These are phyloP conservation scores for Russula lepida DNA, from an alignment of 768 basidiomycete species.

Conservation along the genomic window DNA sequence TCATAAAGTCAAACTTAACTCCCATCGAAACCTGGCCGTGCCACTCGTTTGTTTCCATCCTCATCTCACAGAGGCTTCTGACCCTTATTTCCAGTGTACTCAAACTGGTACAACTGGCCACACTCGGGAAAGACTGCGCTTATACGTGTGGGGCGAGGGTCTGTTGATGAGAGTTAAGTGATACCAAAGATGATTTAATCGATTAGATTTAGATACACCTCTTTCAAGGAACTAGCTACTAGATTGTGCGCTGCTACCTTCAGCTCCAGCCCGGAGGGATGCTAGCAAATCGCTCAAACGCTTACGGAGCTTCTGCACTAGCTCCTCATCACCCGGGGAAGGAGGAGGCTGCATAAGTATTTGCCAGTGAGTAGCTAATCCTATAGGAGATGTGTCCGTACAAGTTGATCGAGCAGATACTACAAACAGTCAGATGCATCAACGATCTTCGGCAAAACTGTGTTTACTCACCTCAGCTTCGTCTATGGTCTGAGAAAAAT, in stretches of 20 bases:
- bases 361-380: background rate
- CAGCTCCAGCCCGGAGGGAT: conserved; percentile 20
- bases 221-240: background rate
- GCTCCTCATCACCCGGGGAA: conserved; percentile 20
- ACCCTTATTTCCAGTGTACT: too few relatives aligned
- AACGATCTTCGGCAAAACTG: background rate
- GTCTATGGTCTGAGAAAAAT: conserved; percentile 21
- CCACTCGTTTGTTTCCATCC: too few relatives aligned
- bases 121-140: too few relatives aligned
- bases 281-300: conserved; percentile 21
- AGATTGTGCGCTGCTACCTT: conserved; percentile 11
- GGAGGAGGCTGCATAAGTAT: conserved; percentile 21
- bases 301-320: conserved; percentile 20
- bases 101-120: too few relatives aligned
- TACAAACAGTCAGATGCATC: background rate
- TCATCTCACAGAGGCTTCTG: too few relatives aligned
- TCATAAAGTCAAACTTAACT: too few relatives aligned
- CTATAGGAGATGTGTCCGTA: background rate
- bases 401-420: conserved; percentile 25
- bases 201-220: background rate
- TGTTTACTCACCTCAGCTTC: conserved; percentile 22
- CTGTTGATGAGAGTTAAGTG: too few relatives aligned
- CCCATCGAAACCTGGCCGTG: too few relatives aligned
- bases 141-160: too few relatives aligned
- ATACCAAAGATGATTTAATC: too few relatives aligned